Conservation (phyloP, 805 yeast genomes). For the Zygoascus tannicola region DNA sequence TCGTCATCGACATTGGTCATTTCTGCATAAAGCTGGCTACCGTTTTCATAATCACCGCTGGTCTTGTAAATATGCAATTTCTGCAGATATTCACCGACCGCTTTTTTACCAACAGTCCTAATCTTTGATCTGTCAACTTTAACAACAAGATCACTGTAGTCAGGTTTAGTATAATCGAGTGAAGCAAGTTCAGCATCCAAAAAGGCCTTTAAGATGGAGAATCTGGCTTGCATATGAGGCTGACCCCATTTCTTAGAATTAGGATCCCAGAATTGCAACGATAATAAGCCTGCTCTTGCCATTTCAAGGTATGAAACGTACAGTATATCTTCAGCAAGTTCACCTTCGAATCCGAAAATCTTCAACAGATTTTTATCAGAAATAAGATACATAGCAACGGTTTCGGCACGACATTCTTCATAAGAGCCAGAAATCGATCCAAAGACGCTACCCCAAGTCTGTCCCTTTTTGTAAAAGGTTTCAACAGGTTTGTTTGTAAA, state of each 20-base stretch:
- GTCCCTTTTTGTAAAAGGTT: conserved; percentile 68
- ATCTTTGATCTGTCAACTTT: conserved; percentile 54
- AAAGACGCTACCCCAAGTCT: conserved; percentile 85
- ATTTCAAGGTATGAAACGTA: conserved; percentile 65
- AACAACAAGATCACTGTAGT: conserved; percentile 51
- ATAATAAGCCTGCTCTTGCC: conserved; percentile 82
- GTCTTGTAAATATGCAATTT: conserved; percentile 74
- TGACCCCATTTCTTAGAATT: conserved; percentile 80
- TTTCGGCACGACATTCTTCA: conserved; percentile 91
- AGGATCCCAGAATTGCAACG: conserved; percentile 85
- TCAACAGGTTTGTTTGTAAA: conserved; percentile 51
- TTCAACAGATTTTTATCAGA: conserved; percentile 58
- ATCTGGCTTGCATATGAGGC: conserved; percentile 91
- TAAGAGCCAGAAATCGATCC: conserved; percentile 78
- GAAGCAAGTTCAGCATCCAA: conserved; percentile 54
- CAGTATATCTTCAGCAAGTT: conserved; percentile 52
- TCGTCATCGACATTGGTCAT: conserved; percentile 55
- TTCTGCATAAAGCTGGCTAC: conserved; percentile 52
- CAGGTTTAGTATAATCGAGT: conserved; percentile 39
- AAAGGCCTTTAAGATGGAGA: conserved; percentile 69
- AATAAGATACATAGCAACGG: conserved; percentile 73
- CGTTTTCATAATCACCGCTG: conserved; percentile 60
- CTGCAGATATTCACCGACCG: conserved; percentile 60
- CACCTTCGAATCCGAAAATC: conserved; percentile 59
- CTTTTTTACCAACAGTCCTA: conserved; percentile 58